Base-by-base conservation (phyloP, 129 eudicot species). In the Lactuca saligna region DNA sequence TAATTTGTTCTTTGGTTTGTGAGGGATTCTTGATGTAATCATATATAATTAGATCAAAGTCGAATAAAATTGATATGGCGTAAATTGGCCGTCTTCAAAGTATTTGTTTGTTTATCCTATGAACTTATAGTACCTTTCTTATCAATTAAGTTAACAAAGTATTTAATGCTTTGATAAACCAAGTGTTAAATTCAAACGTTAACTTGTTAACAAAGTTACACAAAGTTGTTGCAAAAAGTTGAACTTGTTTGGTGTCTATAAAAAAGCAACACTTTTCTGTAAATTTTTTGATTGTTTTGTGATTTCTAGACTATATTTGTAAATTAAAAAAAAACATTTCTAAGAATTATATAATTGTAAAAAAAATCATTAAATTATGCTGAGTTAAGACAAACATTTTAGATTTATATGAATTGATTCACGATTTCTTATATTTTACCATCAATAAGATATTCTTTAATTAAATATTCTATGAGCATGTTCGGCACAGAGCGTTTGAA, bases 21-120 rank as follows among this genome's bases (percentile, higher is more conserved):
- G 35, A 37, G 20, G 48, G 41, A 64, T 73, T 53, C 42, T 61
- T 17, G 58, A 48, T 60, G 65, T 49, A 60, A 6, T 17, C 17
- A 38, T 61, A 17, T 37, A 6, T 37, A 12, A 4, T 25, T 17
- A 3, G 17, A 25, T 25, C 32, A 37, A 68, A 68, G 53, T 54
- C 73, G 39, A 68, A 50, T 17, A 54, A 68, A 53, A 17, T 17
- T 54, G 61, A 54, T 68, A 6, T 68, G 29, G 53, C 63, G 38
- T 68, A 68, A 10, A 54, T 37, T 68, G 63, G 54, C 63, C 73
- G 49, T 68, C 38, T 35, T 15, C 48, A 32, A 16, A 13, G 11
- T 46, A 4, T 15, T 66, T 8, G 3, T 37, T 61, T 33, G 46
- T 60, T 33, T 60, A 34, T 33, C 7, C 7, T 42, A 25, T 25